Conservation (phyloP, 1,284 basidiomycete genomes). For the Pseudozyma pruni region DNA sequence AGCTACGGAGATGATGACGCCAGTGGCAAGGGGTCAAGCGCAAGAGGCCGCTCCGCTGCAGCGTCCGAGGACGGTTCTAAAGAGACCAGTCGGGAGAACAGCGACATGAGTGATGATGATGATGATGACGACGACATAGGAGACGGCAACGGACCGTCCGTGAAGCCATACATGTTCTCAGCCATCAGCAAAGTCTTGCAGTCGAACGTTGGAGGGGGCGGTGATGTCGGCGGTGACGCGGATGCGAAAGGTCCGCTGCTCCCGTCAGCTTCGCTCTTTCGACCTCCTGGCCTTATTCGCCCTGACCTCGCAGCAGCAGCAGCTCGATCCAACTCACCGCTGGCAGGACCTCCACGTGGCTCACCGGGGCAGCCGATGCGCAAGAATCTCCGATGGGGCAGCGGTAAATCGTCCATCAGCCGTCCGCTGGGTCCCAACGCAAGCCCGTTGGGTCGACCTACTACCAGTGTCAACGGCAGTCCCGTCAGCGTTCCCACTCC, state of each 20-base stretch:
- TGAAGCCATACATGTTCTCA: constrained; percentile 44
- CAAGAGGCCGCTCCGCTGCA: constrained; percentile 28
- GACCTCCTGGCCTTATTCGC: constrained; percentile 26
- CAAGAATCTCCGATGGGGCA: constrained; percentile 65
- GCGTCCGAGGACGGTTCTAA: constrained; percentile 25
- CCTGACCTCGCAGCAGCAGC: constrained; percentile 38
- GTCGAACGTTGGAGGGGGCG: constrained; percentile 29
- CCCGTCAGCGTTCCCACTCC: constrained; percentile 13
- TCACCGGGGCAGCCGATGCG: constrained; percentile 59
- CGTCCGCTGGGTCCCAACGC: constrained; percentile 47
- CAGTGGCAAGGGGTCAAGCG: constrained; percentile 30
- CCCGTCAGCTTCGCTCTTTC: constrained; percentile 28
- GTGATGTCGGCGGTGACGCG: constrained; percentile 4
- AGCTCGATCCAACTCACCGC: constrained; percentile 46
- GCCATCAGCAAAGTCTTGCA: constrained; percentile 44
- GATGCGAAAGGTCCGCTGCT: constrained; percentile 35
- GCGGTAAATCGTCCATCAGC: constrained; percentile 60
- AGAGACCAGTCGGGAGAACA: constrained; percentile 32
- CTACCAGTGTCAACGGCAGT: constrained; percentile 31
- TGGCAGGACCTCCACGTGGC: constrained; percentile 49
- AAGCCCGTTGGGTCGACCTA: constrained; percentile 33
- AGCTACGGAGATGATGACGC: constrained; percentile 30
- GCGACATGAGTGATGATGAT: no score
- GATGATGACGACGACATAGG: constrained; percentile 33
- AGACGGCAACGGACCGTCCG: constrained; percentile 11